phyloP scores from a whole-genome alignment of 495 filamentous ascomycete species.

The Penicillium antarcticum region DNA sequence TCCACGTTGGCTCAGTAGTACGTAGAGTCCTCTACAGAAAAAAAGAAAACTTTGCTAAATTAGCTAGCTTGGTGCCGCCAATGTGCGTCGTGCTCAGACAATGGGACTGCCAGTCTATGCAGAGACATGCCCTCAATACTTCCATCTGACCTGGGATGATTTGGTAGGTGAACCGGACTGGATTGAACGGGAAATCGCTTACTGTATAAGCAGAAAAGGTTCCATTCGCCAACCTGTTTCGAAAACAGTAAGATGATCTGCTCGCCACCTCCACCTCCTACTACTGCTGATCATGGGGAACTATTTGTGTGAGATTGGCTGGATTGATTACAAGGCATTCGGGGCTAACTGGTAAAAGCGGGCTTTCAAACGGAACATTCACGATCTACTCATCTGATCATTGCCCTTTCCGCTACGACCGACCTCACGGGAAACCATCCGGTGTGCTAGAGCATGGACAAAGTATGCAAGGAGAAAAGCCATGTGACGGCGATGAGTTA shows the following conservation, averaged over 20 bases:
- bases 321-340: too few relatives aligned
- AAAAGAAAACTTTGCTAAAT: background rate
- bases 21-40: conserved; percentile 12
- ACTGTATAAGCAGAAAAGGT: background rate
- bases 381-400: conserved; percentile 54
- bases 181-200: background rate
- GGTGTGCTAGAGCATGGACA: background rate
- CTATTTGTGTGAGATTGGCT: conserved; percentile 17
- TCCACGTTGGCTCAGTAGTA: conserved; percentile 32
- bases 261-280: conserved; percentile 36
- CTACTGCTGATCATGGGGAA: conserved; percentile 29
- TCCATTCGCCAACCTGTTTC: background rate
- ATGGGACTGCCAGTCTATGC: conserved; percentile 34
- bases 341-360: background rate
- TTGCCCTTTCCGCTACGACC: conserved; percentile 52
- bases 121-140: conserved; percentile 38
- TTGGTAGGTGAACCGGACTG: background rate
- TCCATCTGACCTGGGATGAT: conserved; percentile 32
- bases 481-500: background rate
- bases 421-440: conserved; percentile 19
- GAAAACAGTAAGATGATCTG: conserved; percentile 22
- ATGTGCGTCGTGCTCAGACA: conserved; percentile 19
- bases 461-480: background rate
- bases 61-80: background rate
- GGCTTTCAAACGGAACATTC: conserved; percentile 45